Evolutionary conservation across 2,329 filamentous ascomycete genomes (phyloP), one percentile per base, ranked within the genome.

Genomic region (Penicillium capsulatum): DNA sequence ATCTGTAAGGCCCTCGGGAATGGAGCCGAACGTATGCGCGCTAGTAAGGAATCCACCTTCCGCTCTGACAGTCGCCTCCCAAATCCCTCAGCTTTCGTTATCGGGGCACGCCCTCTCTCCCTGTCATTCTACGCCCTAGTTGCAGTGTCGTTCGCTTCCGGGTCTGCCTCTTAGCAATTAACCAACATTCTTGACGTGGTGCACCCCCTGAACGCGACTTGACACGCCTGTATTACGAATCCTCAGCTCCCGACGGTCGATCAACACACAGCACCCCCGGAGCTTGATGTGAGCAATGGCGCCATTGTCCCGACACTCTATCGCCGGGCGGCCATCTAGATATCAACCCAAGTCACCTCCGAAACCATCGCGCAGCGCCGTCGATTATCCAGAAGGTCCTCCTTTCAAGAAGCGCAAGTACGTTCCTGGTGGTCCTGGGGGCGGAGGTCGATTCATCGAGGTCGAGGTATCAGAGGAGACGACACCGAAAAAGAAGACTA

Each of bases 401-500:
- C 81, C 83, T 9, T 73, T 73, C 1, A 89, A 88, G 67, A 79
- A 78, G 59, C 76, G 82, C 52, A 77, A 80, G 65, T 96, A 95
- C 68, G 78, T 94, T 33, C 87, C 91, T 22, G 89, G 89, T 33
- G 89, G 88, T 3, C 84, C 87, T 42, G 88, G 87, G 27, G 89
- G 89, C 31, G 88, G 89, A 42, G 88, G 89, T 14, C 75, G 89
- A 59, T 94, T 89, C 63, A 73, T 92, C 24, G 86, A 94, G 53
- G 75, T 83, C 40, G 79, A 87, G 41, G 77, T 77, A 75, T 29
- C 48, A 34, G 32, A 46, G 46, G 44, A 56, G 41, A 48, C 47
- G 9, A 42, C 47, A 6, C 41, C 39, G 10, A 47, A 42, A 6
- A 56, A 55, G 30, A 44, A 52, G 45, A 24, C 40, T 34, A 36